A percentile compares a stretch with the other conserved stretches of the same genome.
These are phyloP conservation scores for Colletotrichum sp. DNA, from an alignment of 2,329 filamentous ascomycete species.

Conservation along the genomic window DNA sequence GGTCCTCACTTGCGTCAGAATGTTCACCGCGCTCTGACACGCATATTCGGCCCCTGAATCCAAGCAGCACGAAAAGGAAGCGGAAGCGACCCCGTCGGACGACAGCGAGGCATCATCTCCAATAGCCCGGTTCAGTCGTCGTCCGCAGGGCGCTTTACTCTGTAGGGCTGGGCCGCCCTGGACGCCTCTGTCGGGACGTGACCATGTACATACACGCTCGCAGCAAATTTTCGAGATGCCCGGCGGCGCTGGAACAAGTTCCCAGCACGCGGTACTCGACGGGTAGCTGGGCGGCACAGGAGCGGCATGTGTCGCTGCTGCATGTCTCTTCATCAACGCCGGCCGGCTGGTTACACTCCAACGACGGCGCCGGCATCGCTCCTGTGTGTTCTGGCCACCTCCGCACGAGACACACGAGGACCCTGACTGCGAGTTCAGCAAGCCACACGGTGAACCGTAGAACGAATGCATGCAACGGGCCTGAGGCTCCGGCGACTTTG, in stretches of 20 bases:
- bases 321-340: conserved; percentile 4
- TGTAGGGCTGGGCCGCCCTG: conserved; percentile 14
- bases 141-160: neutral
- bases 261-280: neutral
- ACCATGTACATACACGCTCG: neutral
- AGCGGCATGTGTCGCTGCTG: neutral
- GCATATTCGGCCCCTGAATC: neutral
- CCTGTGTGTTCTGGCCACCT: neutral
- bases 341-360: conserved; percentile 11
- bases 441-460: neutral
- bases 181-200: neutral
- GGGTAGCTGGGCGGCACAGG: neutral
- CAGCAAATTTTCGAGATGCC: neutral
- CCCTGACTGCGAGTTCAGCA: neutral
- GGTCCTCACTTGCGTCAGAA: neutral
- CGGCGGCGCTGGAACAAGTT: neutral
- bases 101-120: neutral
- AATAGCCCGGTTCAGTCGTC: neutral
- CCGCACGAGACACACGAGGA: neutral
- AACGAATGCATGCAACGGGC: conserved; percentile 4
- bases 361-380: neutral
- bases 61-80: neutral
- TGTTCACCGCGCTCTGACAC: neutral
- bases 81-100: neutral
- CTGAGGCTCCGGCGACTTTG: neutral